These are phyloP conservation scores for Acer saccharum DNA, from an alignment of 345 rosid species.

Conservation along the genomic window DNA sequence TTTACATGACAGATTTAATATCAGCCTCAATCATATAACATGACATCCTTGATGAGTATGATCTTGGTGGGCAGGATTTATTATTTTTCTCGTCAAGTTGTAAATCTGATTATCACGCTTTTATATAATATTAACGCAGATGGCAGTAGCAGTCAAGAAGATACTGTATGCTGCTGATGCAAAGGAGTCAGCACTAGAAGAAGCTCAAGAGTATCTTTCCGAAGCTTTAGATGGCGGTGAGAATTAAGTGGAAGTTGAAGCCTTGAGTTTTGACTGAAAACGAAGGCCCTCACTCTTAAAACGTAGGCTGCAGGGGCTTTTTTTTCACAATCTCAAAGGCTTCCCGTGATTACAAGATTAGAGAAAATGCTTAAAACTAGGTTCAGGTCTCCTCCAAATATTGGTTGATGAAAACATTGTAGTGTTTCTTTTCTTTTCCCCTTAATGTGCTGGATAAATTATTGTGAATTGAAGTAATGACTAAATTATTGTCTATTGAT, in stretches of 20 bases:
- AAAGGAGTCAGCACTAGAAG: constrained; percentile 72
- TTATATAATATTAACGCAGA: constrained; percentile 42
- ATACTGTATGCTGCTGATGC: constrained; percentile 86
- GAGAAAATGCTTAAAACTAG: background rate
- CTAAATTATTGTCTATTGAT: background rate
- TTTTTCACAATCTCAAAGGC: constrained; percentile 4
- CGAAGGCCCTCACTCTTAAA: background rate
- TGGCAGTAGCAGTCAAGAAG: constrained; percentile 79
- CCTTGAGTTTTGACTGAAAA: constrained; percentile 22
- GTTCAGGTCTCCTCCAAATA: background rate
- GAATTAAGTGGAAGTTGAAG: constrained; percentile 27
- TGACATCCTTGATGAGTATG: background rate
- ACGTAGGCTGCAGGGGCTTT: background rate
- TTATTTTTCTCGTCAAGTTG: background rate
- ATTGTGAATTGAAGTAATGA: constrained; percentile 18
- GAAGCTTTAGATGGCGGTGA: constrained; percentile 39
- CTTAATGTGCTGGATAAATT: background rate
- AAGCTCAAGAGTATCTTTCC: constrained; percentile 73
- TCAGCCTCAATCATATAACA: background rate
- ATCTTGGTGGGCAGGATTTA: background rate
- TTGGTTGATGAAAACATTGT: background rate
- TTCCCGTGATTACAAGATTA: constrained; percentile 6
- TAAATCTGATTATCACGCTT: background rate
- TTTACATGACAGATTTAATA: background rate
- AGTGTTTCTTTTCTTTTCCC: background rate